Conservation (phyloP, 1,284 basidiomycete species). For the Cystobasidium slooffiae region DNA sequence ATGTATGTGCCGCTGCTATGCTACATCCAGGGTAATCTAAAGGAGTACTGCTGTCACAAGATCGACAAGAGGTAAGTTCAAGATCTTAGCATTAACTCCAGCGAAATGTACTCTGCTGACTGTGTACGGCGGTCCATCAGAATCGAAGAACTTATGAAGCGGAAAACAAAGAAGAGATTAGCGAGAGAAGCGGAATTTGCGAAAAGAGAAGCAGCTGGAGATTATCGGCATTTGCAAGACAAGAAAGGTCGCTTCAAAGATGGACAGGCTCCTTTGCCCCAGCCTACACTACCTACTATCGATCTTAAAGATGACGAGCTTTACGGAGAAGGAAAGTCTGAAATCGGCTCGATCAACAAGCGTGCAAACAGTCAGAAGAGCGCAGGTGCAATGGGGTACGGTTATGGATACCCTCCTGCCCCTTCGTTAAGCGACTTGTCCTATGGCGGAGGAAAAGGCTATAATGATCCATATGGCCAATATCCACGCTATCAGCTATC, state of each 20-base stretch:
- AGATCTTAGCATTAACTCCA: not conserved
- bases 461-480: conserved; percentile 18
- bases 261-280: conserved; percentile 79
- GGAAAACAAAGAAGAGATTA: conserved; percentile 83
- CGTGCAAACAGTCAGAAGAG: conserved; percentile 19
- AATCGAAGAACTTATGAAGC: conserved; percentile 89
- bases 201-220: conserved; percentile 85
- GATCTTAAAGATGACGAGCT: conserved; percentile 57
- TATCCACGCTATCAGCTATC: conserved; percentile 32
- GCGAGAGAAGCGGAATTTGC: conserved; percentile 80
- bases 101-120: not conserved
- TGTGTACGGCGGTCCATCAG: conserved; percentile 55
- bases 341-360: conserved; percentile 17
- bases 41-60: conserved; percentile 99
- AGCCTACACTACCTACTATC: conserved; percentile 92
- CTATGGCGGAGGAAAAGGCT: conserved; percentile 2
- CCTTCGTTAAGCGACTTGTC: conserved; percentile 23
- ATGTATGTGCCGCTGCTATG: conserved; percentile 90
- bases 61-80: conserved; percentile 80
- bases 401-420: conserved; percentile 28
- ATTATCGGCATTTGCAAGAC: conserved; percentile 89
- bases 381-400: conserved; percentile 2
- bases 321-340: conserved; percentile 34
- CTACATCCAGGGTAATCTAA: conserved; percentile 71
- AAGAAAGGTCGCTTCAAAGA: conserved; percentile 76